Conservation (phyloP, 2,329 filamentous ascomycete genomes). For the Monosporascus cannonballus region DNA sequence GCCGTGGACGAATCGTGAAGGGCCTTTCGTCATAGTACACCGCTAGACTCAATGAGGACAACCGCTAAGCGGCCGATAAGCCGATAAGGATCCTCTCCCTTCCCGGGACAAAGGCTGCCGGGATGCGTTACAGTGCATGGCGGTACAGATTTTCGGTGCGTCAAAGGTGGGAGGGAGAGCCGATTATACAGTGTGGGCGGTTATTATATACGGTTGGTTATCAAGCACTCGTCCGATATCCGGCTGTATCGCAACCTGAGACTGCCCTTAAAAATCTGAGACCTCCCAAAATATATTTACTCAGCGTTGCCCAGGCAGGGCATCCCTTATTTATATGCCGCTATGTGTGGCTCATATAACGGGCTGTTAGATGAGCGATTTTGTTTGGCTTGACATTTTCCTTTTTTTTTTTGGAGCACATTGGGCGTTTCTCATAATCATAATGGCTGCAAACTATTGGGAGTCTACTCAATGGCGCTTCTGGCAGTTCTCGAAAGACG, state of each 20-base stretch:
- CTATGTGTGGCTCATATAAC: not conserved
- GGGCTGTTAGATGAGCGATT: not conserved
- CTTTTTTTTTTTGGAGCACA: not conserved
- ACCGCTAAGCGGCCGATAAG: not conserved
- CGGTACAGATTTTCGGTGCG: not conserved
- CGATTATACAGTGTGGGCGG: not conserved
- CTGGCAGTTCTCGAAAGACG: constrained; percentile 85
- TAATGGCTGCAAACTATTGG: constrained; percentile 95
- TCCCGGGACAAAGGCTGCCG: not conserved
- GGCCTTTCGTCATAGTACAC: not conserved
- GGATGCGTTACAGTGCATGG: not conserved
- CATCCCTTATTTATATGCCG: not conserved
- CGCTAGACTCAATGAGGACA: not conserved
- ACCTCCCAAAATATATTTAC: not conserved
- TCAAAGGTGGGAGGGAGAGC: not conserved
- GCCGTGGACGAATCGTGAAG: not conserved
- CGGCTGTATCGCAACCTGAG: too few species aligned
- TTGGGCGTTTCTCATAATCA: not conserved
- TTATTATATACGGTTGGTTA: not conserved
- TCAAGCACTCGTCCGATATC: too few species aligned
- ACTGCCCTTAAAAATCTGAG: too few species aligned
- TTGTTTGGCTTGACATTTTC: not conserved
- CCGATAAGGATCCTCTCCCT: not conserved
- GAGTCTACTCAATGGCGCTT: constrained; percentile 83
- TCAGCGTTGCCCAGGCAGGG: not conserved